Evolutionary conservation across 495 filamentous ascomycete species (phyloP), one percentile per base, ranked within the genome.

Genomic region (Rostrohypoxylon terebratum): DNA sequence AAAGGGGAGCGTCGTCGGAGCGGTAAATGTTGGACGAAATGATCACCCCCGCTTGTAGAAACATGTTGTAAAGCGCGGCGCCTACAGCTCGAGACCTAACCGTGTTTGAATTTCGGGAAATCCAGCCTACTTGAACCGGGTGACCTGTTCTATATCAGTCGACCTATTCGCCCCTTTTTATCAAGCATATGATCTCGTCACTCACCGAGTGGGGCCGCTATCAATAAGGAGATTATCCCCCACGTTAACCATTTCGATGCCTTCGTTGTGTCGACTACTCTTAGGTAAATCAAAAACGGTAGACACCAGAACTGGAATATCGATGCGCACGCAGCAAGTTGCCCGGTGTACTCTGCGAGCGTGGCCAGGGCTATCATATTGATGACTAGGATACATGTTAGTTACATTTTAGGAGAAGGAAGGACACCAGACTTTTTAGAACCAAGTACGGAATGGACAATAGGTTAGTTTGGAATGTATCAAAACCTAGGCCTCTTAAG

Each of bases 41-140:
- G 55, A 93, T 90, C 16, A 83, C 89, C 31, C 84, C 84, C 0
- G 85, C 81, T 75, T 94, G 91, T 1, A 93, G 90, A 42, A 80
- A 84, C 91, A 94, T 93, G 75, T 94, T 94, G 77, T 94, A 94
- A 13, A 92, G 68, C 0, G 85, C 85, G 0, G 87, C 85, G 3
- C 85, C 85, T 16, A 93, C 88, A 4, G 90, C 88, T 3, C 91
- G 76, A 0, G 90, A 92, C 1, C 90, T 80, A 11, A 93, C 90
- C 0, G 87, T 84, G 11, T 89, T 89, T 0, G 89, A 83, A 73
- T 92, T 90, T 7, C 87, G 77, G 0, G 88, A 88, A 18, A 88
- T 89, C 83, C 89, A 89, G 9, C 86, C 90, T 2, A 92, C 90
- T 59, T 92, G 79, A 21, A 93, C 88, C 0, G 91, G 88, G 62